Conservation (phyloP, 805 yeast species). For the Candida ascalaphidarum region DNA sequence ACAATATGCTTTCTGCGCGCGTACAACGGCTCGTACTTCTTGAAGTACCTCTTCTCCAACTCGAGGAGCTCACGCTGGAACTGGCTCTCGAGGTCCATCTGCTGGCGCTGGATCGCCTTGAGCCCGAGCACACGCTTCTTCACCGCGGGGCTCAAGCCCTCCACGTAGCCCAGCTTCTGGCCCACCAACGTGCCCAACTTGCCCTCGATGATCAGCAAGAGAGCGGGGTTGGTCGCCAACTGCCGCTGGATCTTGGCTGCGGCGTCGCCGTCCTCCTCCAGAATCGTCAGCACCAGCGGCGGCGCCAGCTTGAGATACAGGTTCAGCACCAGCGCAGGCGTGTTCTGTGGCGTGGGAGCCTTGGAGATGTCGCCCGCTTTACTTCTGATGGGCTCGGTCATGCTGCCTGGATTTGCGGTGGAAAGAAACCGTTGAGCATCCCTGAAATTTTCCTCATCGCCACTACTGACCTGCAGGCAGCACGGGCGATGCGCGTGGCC, state of each 20-base stretch:
- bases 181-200: constrained; percentile 82
- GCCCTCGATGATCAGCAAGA: constrained; percentile 83
- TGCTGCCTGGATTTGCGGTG: constrained; percentile 11
- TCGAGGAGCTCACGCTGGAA: constrained; percentile 84
- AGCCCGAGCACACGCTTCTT: constrained; percentile 74
- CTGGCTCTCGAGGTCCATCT: constrained; percentile 78
- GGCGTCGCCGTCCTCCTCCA: constrained; percentile 46
- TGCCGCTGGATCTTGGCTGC: constrained; percentile 31
- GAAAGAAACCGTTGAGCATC: too few species aligned
- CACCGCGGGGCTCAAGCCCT: constrained; percentile 60
- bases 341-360: constrained; percentile 98
- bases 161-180: constrained; percentile 78
- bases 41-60: constrained; percentile 73
- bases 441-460: too few species aligned
- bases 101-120: constrained; percentile 71
- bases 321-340: constrained; percentile 81
- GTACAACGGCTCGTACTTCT: constrained; percentile 68
- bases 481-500: too few species aligned
- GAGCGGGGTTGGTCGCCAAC: constrained; percentile 70
- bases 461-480: too few species aligned
- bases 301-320: constrained; percentile 61
- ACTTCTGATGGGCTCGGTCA: constrained; percentile 83
- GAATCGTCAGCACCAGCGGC: constrained; percentile 55
- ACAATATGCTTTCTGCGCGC: constrained; percentile 66
- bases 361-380: constrained; percentile 67